Base-by-base conservation (phyloP, 208 protist species). In the Leishmania lainsoni region DNA sequence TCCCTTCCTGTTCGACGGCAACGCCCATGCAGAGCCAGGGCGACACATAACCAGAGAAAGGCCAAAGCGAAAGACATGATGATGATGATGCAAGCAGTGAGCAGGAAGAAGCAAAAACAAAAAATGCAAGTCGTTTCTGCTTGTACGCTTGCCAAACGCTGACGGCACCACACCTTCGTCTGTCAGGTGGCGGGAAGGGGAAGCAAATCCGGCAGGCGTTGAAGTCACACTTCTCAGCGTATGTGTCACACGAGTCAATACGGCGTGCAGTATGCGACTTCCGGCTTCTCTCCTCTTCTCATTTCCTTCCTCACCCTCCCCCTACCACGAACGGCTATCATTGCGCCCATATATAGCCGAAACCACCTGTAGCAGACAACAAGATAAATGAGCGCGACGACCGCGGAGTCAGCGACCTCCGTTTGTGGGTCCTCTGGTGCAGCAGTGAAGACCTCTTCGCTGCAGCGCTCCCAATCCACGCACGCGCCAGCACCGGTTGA, bases 401-500 rank as follows among this genome's bases (percentile, higher is more conserved):
- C 16, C 8, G 51, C 16, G 49, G 72, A 14, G 29, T 35, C 72
- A 49, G 12, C 17, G 29, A 32, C 75, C 17, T 10, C 26, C 45
- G 22, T 16, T 32, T 56, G 8, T 22, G 76, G 48, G 32, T 2
- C 42, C 26, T 48, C 78, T 20, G 9, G 17, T 22, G 54, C 39
- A 3, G 29, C 71, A 1, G 71, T 22, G 32, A 71, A 75, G 39
- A 52, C 4, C 6, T 80, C 69, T 14, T 81, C 65, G 17, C 54
- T 77, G 70, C 69, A 48, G 39, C 80, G 42, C 48, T 73, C 72
- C 6, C 77, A 54, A 6, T 78, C 81, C 0, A 61, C 73, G 22
- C 75, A 81, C 65, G 58, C 42, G 3, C 12, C 76, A 8, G n/a
- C 80, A 20, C 42, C 79, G 5, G 39, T 71, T 14, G 86, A 89